These are phyloP conservation scores for Margaritispora aquatica DNA, from an alignment of 495 filamentous ascomycete species.

Conservation along the genomic window DNA sequence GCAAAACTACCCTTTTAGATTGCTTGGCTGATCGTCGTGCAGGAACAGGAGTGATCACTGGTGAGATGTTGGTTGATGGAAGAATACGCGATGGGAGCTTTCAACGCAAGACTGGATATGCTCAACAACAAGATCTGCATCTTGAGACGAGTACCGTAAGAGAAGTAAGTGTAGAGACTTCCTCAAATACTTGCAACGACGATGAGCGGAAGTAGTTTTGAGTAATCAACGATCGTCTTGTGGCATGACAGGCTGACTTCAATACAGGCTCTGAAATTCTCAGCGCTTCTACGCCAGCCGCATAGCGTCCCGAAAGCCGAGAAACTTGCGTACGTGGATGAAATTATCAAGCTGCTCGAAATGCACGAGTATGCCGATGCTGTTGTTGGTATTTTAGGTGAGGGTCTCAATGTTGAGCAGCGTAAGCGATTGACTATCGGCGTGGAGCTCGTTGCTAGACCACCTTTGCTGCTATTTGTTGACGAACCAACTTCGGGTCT, in stretches of 20 bases:
- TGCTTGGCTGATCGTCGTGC: constrained; percentile 44
- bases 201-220: no score
- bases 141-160: constrained; percentile 41
- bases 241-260: background rate
- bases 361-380: constrained; percentile 91
- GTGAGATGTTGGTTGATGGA: constrained; percentile 74
- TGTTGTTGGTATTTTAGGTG: constrained; percentile 78
- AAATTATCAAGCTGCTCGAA: constrained; percentile 82
- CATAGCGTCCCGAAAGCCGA: constrained; percentile 57
- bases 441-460: constrained; percentile 86
- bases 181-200: no score
- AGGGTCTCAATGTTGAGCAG: constrained; percentile 91
- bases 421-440: constrained; percentile 85
- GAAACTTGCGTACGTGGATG: constrained; percentile 81
- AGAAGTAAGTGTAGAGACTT: constrained; percentile 22
- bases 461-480: constrained; percentile 78
- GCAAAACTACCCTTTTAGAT: constrained; percentile 60
- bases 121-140: constrained; percentile 81
- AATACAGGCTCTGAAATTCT: constrained; percentile 65
- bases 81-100: constrained; percentile 59
- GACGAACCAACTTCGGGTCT: constrained; percentile 57
- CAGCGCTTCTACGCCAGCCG: constrained; percentile 78
- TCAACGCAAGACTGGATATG: constrained; percentile 79
- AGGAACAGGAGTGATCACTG: constrained; percentile 23
- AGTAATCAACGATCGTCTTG: no score